Base-by-base conservation (phyloP, 768 basidiomycete species). In the Tricholoma flavovirens region DNA sequence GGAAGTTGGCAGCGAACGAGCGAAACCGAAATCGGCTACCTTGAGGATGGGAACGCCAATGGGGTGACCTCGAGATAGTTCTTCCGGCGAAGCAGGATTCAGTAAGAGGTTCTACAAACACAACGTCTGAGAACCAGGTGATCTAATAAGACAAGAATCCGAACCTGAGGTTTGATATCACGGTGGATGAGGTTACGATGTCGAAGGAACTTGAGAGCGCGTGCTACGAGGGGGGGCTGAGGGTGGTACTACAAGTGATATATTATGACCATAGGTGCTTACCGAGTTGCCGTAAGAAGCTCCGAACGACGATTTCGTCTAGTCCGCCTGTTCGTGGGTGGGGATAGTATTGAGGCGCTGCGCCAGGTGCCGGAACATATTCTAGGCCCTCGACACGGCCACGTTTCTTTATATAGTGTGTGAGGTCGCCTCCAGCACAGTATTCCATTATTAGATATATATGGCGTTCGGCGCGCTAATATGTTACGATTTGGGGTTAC, bases 1-100 rank as follows among this genome's bases (percentile, higher is more conserved):
- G 6, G 91, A 84, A 32, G 87, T 90, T 0, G 95, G 94, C 1
- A 99, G 75, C 19, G 87, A 90, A 15, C 97, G 83, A 0, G 97
- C 97, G 65, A 99, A 99, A 0, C 97, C 97, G 68, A 99, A 99
- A 71, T 98, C 97, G 14, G 97, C 97, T 1, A 98, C 86, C 71
- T 98, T 98, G 63, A 99, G 83, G 21, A 98, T 83, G 1, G 97
- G 97, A 2, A 98, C 88, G 5, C 96, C 94, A 1, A 89, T 69
- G 0, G 94, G 93, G 71, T 98, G 93, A 1, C 95, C 93, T 42
- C 87, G 81, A 0, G 81, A 82, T n/a, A 93, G 73, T 64, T 97
- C 93, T 53, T 86, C 84, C 3, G 82, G 78, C 0, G 88, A 78
- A 0, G 94, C 83, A 0, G 96, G 91, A 55, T 86, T 91, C 21